These are phyloP conservation scores for Penicillium atrosanguineum DNA, from an alignment of 495 filamentous ascomycete species.

Conservation along the genomic window DNA sequence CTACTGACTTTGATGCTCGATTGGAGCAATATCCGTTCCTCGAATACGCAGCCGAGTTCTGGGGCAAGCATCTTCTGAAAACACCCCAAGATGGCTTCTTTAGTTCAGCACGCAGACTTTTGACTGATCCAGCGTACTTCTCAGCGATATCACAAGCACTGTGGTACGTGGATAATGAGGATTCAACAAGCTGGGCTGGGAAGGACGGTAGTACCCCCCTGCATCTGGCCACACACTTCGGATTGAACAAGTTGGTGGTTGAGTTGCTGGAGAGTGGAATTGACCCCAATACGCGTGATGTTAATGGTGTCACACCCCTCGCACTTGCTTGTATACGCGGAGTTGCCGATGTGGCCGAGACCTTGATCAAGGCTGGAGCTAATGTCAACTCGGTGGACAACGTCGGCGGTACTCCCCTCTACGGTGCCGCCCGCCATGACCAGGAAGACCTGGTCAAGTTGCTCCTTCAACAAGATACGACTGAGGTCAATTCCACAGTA, in stretches of 20 bases:
- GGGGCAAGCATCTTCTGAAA: slow-evolving; percentile 4
- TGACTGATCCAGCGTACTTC: not conserved
- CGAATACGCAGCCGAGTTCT: not conserved
- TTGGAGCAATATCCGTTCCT: not conserved
- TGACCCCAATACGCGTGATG: not conserved
- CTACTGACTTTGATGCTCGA: slow-evolving; percentile 1
- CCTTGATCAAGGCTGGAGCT: not conserved
- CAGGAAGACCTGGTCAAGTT: not conserved
- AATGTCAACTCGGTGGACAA: slow-evolving; percentile 4
- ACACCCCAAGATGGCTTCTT: not conserved
- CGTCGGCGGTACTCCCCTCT: not conserved
- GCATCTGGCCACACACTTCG: slow-evolving; percentile 3
- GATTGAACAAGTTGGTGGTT: slow-evolving; percentile 1
- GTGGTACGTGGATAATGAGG: slow-evolving; percentile 3
- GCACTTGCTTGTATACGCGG: not conserved
- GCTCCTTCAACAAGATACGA: not conserved
- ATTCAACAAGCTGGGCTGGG: slow-evolving; percentile 3
- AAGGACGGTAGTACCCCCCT: slow-evolving; percentile 4
- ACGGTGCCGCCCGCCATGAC: not conserved
- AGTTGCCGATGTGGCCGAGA: not conserved
- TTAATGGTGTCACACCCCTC: slow-evolving; percentile 3
- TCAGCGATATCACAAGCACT: slow-evolving; percentile 1
- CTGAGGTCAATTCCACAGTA: not conserved
- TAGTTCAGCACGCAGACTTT: not conserved
- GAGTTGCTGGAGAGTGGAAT: slow-evolving; percentile 2